Evolutionary conservation across 345 rosid species (phyloP).

Genomic region (Citrus hindsii): DNA sequence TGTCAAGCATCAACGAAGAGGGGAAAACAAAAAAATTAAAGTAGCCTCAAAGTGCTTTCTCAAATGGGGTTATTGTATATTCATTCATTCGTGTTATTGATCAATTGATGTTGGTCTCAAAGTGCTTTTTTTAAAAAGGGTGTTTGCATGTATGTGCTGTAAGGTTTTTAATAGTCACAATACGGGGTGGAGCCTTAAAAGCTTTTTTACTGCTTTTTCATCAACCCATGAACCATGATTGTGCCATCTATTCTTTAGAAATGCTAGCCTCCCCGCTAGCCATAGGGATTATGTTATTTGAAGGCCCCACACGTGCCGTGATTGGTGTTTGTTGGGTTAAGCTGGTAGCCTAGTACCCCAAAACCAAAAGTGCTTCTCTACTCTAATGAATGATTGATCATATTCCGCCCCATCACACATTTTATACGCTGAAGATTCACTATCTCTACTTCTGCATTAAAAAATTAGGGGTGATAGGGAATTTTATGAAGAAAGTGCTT

Average conservation of each 20-base stretch:
- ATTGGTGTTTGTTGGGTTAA: not conserved
- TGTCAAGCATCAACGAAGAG: no score
- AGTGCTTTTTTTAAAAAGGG: not conserved
- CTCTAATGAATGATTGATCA: not conserved
- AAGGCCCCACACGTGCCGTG: not conserved
- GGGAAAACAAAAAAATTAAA: not conserved
- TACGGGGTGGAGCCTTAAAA: slow-evolving; percentile 1
- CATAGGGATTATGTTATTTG: no score
- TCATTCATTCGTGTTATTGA: no score
- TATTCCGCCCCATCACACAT: not conserved
- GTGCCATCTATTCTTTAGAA: not conserved
- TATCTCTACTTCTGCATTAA: not conserved
- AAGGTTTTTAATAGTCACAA: not conserved
- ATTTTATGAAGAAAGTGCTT: not conserved
- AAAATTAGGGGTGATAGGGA: no score
- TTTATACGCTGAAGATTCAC: not conserved
- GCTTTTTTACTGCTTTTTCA: not conserved
- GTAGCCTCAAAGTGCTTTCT: slow-evolving; percentile 1
- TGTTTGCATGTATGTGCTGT: not conserved
- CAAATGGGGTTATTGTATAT: not conserved
- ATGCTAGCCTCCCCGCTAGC: not conserved
- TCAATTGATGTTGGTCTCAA: not conserved
- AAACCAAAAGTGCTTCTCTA: not conserved
- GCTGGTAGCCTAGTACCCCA: not conserved
- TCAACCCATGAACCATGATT: slow-evolving; percentile 4